Evolutionary conservation across 2,329 filamentous ascomycete genomes (phyloP), one percentile per base, ranked within the genome.

Genomic region (Furcasterigmium furcatum): DNA sequence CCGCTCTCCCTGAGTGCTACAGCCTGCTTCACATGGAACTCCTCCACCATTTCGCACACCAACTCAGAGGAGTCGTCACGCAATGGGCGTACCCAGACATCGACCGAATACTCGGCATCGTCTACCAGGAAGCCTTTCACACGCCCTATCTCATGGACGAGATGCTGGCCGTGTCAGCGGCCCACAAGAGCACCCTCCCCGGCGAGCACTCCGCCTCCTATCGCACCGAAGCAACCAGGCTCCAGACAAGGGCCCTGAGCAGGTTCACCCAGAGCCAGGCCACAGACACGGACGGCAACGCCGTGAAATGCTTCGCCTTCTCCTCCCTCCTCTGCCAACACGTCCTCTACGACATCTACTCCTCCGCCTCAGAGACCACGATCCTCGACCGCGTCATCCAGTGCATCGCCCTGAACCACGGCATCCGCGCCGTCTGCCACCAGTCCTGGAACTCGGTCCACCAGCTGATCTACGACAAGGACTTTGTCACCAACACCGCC

Each of bases 61-160:
- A 44, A 4, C 29, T 46, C 8, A 41, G 40, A 20, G 13, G 21
- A 3, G 38, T 14, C 6, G 46, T 42, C 22, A 44, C 43, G 5
- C 25, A 38, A 2, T 43, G 43, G 44, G 41, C 44, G 9, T 42
- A 47, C 9, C 19, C 29, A 5, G 30, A 38, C 9, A 29, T 19
- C 18, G 32, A 21, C 5, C 14, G 13, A 1, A 5, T 45, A 2
- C 4, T 45, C 14, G 20, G 38, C 5, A 14, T 45, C 18, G 36
- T 5, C 7, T 18, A 46, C 16, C 29, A 40, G 32, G 29, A 48
- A 16, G 44, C 46, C 5, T 21, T 46, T 7, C 52, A 59, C 24
- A 59, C 60, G 3, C 73, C 70, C 2, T 77, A 71, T 44, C 63
- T 74, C 4, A 66, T 77, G 49, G 71, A 77, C 46, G 63, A 74